Evolutionary conservation across 2,329 filamentous ascomycete species (phyloP).

Genomic region (Aspergillus fijiensis): DNA sequence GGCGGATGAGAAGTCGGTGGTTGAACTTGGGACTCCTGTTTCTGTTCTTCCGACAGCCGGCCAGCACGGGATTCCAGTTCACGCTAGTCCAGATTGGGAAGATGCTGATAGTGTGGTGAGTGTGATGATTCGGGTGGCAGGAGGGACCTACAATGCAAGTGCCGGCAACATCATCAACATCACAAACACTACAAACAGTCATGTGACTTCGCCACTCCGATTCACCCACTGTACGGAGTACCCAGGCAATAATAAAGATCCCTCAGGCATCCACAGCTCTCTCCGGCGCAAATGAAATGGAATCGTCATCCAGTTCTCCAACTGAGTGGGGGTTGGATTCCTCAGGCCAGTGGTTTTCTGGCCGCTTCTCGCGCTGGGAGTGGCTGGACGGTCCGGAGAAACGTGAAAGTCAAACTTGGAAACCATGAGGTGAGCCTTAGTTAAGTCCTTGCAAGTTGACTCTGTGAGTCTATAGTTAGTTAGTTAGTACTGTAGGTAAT

Average conservation of each 20-base stretch:
- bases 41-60: constrained; percentile 34
- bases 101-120: neutral
- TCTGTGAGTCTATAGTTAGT: neutral
- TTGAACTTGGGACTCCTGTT: constrained; percentile 35
- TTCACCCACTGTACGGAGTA: neutral
- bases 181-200: too few relatives aligned
- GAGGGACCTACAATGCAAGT: constrained; percentile 26
- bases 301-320: constrained; percentile 1
- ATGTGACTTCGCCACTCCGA: neutral
- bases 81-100: constrained; percentile 32
- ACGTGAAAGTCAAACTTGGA: constrained; percentile 13
- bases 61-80: constrained; percentile 21
- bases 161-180: too few relatives aligned
- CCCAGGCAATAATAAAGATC: neutral
- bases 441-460: too few relatives aligned
- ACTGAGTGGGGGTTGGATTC: constrained; percentile 4
- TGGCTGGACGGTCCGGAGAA: constrained; percentile 24
- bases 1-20: constrained; percentile 35
- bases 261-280: constrained; percentile 8
- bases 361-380: constrained; percentile 13
- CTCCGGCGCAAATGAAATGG: neutral
- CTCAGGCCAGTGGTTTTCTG: constrained; percentile 21
- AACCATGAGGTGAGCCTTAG: too few relatives aligned
- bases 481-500: neutral
- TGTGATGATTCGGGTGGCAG: constrained; percentile 20